Conservation (phyloP, 2,329 filamentous ascomycete genomes). For the Xylogone sp. region DNA sequence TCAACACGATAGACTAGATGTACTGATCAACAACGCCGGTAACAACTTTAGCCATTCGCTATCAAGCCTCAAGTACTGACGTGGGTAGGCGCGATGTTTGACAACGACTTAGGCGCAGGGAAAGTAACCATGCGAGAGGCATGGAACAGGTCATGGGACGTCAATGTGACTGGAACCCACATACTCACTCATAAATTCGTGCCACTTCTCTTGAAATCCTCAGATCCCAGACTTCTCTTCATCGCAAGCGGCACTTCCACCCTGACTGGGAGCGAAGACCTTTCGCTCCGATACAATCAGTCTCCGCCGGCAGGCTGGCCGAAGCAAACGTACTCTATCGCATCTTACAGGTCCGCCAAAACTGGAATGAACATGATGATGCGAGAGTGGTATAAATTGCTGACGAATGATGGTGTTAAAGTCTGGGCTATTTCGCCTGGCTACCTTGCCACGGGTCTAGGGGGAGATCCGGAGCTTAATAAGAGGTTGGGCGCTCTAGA, state of each 20-base stretch:
- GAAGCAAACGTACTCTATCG: constrained; percentile 26
- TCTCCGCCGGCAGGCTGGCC: constrained; percentile 35
- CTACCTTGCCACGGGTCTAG: constrained; percentile 43
- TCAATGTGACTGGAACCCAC: constrained; percentile 39
- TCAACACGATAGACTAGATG: constrained; percentile 27
- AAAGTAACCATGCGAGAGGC: constrained; percentile 30
- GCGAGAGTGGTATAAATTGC: constrained; percentile 37
- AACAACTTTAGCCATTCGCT: not conserved
- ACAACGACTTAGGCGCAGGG: constrained; percentile 23
- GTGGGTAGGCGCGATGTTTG: constrained; percentile 21
- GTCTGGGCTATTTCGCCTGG: constrained; percentile 46
- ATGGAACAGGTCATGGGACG: constrained; percentile 37
- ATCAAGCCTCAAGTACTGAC: constrained; percentile 1
- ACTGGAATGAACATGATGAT: constrained; percentile 46
- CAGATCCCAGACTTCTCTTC: constrained; percentile 43
- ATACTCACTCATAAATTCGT: constrained; percentile 31
- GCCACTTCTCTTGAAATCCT: constrained; percentile 39
- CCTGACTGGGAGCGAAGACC: constrained; percentile 25
- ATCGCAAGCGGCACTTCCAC: constrained; percentile 39
- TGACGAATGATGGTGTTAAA: constrained; percentile 47
- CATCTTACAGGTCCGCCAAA: constrained; percentile 38
- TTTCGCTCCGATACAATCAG: constrained; percentile 13
- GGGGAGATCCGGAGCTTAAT: constrained; percentile 20
- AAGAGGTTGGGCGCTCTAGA: constrained; percentile 29
- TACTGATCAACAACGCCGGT: constrained; percentile 32